Base-by-base conservation (phyloP, 2,329 filamentous ascomycete species). In the Phaeosphaeria sp. region DNA sequence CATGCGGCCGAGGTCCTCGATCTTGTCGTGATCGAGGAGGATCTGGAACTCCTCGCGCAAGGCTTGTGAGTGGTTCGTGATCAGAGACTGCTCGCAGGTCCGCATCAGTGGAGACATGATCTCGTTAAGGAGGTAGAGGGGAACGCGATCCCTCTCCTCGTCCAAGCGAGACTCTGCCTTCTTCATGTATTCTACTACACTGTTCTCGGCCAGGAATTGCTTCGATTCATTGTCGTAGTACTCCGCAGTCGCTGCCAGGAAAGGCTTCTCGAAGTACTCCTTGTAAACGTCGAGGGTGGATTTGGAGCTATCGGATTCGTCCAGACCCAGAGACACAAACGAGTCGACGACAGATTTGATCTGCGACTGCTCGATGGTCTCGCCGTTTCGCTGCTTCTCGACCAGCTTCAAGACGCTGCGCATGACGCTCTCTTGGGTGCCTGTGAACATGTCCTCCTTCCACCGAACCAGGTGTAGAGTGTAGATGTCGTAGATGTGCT, bases 101-200 rank as follows among this genome's bases (percentile, higher is more conserved):
- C 91, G 92, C 81, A 93, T 96, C 54, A 99, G 82, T 17, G 89
- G 89, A 7, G 88, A 81, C 66, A 91, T 90, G 56, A 98, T 97
- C 77, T 99, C 95, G 36, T 88, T 87, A 71, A 98, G 92, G 46
- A 99, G 84, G 73, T 96, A 99, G 73, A 98, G 87, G 64, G 88
- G 88, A 10, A 99, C 95, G 23, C 95, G 91, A 73, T 94, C 92
- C 80, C 96, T 95, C 78, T 99, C 95, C 78, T 99, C 95, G 7
- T 92, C 87, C 59, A 99, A 80, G 30, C 95, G 89, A 43, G 87
- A 80, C 79, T 98, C 94, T 0, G 95, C 96, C 85, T 99, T 99
- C 84, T 98, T 98, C 95, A 99, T 98, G 80, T 98, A 99, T 74
- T 99, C 95, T 33, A 99, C 93, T 3, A 99, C 93, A 63, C 91